phyloP scores from a whole-genome alignment of 306 rosid genomes.

The Fagus sylvatica region DNA sequence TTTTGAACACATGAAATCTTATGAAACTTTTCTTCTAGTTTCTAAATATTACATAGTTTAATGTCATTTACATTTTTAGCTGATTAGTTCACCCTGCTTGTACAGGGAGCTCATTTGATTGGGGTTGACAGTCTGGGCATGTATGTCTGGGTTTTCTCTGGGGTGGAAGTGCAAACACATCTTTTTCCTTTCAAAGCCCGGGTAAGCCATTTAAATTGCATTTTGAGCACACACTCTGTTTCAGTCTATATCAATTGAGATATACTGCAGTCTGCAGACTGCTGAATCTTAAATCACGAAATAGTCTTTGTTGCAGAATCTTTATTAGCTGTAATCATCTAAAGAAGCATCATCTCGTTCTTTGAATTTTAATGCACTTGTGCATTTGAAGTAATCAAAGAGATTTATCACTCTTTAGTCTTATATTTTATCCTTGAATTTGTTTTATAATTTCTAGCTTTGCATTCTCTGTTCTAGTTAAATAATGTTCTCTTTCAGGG shows the following conservation, averaged over 20 bases:
- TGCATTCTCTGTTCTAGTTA: conserved; percentile 24
- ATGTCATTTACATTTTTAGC: conserved; percentile 1
- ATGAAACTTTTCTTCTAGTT: not conserved
- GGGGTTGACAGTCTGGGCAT: conserved; percentile 93
- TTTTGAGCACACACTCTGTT: conserved; percentile 6
- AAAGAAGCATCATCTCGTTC: not conserved
- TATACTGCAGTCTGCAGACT: too few species aligned
- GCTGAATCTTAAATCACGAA: too few species aligned
- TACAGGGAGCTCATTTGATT: conserved; percentile 81
- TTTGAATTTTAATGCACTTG: not conserved
- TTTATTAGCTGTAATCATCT: conserved; percentile 1
- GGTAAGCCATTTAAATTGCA: conserved; percentile 49
- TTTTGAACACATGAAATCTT: too few species aligned
- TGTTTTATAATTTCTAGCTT: conserved; percentile 4
- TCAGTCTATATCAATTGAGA: conserved; percentile 2
- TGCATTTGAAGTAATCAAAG: not conserved
- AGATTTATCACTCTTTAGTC: not conserved
- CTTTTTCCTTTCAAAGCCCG: conserved; percentile 86
- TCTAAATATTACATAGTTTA: not conserved
- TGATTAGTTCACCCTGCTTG: conserved; percentile 25
- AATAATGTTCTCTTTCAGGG: conserved; percentile 55
- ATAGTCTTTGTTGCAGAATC: too few species aligned
- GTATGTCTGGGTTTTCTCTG: conserved; percentile 75
- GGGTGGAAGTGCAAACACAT: conserved; percentile 70
- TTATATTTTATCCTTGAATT: conserved; percentile 4